Conservation (phyloP, 2,329 filamentous ascomycete genomes). For the Calonectria pseudoreteaudii region DNA sequence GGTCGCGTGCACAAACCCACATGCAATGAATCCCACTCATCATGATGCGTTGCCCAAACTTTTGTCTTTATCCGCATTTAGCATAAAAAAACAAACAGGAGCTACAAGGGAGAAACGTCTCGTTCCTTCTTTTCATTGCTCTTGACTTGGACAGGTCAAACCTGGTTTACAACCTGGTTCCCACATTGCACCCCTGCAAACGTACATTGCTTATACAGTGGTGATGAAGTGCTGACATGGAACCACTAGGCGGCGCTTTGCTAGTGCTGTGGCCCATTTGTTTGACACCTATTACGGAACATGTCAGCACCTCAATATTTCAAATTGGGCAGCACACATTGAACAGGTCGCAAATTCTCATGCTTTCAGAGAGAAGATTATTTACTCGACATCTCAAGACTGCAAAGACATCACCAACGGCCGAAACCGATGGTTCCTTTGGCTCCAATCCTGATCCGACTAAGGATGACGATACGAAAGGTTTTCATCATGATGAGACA, state of each 20-base stretch:
- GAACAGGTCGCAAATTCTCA: constrained; percentile 6
- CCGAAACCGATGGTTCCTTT: constrained; percentile 48
- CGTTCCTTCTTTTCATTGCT: not conserved
- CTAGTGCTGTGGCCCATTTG: not conserved
- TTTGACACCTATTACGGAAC: constrained; percentile 22
- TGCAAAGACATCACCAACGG: constrained; percentile 47
- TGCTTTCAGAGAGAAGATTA: constrained; percentile 69
- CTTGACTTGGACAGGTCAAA: not conserved
- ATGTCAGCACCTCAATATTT: constrained; percentile 29
- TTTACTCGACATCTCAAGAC: constrained; percentile 58
- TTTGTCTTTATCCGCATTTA: too few species aligned
- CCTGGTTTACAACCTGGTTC: too few species aligned
- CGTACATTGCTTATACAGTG: not conserved
- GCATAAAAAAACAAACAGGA: too few species aligned
- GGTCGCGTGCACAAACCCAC: not conserved
- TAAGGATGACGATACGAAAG: constrained; percentile 95
- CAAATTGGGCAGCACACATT: not conserved
- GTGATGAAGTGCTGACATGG: not conserved
- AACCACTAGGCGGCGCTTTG: too few species aligned
- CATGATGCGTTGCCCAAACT: not conserved
- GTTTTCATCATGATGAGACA: constrained; percentile 79
- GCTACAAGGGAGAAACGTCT: not conserved
- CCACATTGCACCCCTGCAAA: not conserved
- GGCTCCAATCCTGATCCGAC: constrained; percentile 68
- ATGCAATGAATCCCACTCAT: not conserved